phyloP scores from a whole-genome alignment of 345 rosid species.

The Populus ilicifolia region DNA sequence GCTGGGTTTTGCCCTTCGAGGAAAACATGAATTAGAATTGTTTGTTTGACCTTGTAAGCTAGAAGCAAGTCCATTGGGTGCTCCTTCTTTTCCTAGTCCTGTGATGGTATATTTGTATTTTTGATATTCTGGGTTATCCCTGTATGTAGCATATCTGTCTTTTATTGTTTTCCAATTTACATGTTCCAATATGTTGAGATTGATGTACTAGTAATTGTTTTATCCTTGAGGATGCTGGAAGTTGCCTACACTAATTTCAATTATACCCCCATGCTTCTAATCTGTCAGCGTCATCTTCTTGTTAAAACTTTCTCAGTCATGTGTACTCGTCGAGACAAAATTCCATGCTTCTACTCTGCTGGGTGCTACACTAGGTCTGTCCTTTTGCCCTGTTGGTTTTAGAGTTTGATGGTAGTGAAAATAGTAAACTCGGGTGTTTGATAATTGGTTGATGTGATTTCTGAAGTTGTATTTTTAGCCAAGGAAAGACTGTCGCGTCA shows the following conservation, averaged over 20 bases:
- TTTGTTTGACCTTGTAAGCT: slow-evolving; percentile 15
- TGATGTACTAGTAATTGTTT: neutral
- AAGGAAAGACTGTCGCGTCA: neutral
- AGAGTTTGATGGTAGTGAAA: no score
- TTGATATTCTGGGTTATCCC: slow-evolving; percentile 4
- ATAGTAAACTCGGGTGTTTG: no score
- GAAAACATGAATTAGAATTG: slow-evolving; percentile 26
- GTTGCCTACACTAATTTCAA: slow-evolving; percentile 1
- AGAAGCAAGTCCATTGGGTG: slow-evolving; percentile 15
- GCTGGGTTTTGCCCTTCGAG: slow-evolving; percentile 17
- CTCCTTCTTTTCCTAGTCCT: slow-evolving; percentile 11
- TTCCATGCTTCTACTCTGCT: neutral
- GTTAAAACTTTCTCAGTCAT: neutral
- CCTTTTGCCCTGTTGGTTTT: no score
- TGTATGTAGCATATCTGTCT: slow-evolving; percentile 26
- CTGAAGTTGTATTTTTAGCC: neutral
- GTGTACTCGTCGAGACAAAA: neutral
- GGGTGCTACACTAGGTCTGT: neutral
- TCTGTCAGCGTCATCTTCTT: neutral
- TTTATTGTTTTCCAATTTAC: neutral
- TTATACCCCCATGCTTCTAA: neutral
- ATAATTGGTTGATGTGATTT: no score
- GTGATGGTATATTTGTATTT: slow-evolving; percentile 17
- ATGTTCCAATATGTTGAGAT: slow-evolving; percentile 1
- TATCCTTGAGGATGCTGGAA: slow-evolving; percentile 2